Evolutionary conservation across 352 stramenopile species (phyloP), one percentile per base, ranked within the genome.

Genomic region (Sclerospora graminicola): DNA sequence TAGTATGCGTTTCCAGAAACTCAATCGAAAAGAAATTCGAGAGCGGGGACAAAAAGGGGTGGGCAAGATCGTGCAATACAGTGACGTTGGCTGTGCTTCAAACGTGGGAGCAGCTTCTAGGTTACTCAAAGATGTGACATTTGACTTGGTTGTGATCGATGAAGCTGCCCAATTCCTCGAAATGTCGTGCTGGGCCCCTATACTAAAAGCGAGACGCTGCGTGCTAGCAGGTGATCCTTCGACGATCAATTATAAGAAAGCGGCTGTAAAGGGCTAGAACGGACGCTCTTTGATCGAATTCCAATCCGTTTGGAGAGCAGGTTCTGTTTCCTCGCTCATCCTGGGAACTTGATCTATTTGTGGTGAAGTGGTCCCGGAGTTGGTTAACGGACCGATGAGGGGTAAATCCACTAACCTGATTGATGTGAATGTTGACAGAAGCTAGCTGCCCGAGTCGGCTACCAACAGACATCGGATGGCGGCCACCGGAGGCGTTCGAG

Each of bases 131-230:
- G 61, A 87, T 36, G 66, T 91, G 31, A 66, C 69, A 18, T 99
- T 99, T 54, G 95, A 98, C 63, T 44, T 98, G 10, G 85, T 98
- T 4, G 72, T 98, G 40, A 97, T 98, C 52, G 95, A 98, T 58
- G 95, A 99, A 45, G 95, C 95, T 1, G 96, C 95, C 7, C 94
- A 99, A 63, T 90, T 88, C 11, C 63, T 99, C n/a, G 95, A 99
- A 58, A 84, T 80, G 7, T 95, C 84, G 10, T 98, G 92, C 42
- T 99, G 94, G 94, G 96, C 98, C 52, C 94, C 94, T 3, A 93
- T 98, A 16, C 59, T 98, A 13, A 85, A 94, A 51, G 90, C 84
- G 4, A 84, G 77, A 54, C 73, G 84, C 1, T 88, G 89, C 44
- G 84, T 96, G 6, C 66, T 97, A 10, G 87, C 84, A 0, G 89